Base-by-base conservation (phyloP, 106 monocot species). In the Agapanthus africanus region DNA sequence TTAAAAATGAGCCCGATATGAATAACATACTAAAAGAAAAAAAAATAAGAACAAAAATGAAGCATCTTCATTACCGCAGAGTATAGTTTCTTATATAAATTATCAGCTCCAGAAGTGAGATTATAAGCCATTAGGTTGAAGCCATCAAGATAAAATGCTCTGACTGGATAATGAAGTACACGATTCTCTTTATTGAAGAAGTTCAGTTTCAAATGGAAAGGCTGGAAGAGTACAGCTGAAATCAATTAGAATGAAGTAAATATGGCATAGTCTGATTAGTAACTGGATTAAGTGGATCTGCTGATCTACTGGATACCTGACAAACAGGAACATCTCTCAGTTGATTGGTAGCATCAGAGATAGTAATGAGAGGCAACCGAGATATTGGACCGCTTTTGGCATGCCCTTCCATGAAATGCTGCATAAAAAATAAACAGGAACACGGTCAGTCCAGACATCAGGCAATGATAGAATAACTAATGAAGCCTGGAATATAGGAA, bases 351-450 rank as follows among this genome's bases (percentile, higher is more conserved):
- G 39, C 37, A 72, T 90, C 81, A 47, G 92, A 93, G 42, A 99
- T 84, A 22, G 87, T 87, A 77, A 99, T 83, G 25, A 99, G 89
- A 68, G 97, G 97, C 50, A 99, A 69, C 35, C 89, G 79, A 69
- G 84, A 80, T 79, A 99, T 85, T 63, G 92, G 90, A 14, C 87
- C 89, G 75, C 87, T 83, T 81, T 93, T 99, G 40, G 93, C 84
- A 90, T 99, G 92, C 8, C 97, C 97, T 74, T 99, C 97, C 87
- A 99, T 85, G 69, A 99, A 90, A 81, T 99, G 92, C 92, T 99
- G 74, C 77, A 84, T 18, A n/a, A 38, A 66, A 9, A n/a, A 61
- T 35, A 35, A 36, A 61, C 21, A 2, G 28, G 27, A 36, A 23
- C n/a, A 36, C 6, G n/a, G 19, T 39, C 30, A 62, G 42, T 54